phyloP scores from a whole-genome alignment of 352 stramenopile genomes.

The Phytophthora fragariaefolia region DNA sequence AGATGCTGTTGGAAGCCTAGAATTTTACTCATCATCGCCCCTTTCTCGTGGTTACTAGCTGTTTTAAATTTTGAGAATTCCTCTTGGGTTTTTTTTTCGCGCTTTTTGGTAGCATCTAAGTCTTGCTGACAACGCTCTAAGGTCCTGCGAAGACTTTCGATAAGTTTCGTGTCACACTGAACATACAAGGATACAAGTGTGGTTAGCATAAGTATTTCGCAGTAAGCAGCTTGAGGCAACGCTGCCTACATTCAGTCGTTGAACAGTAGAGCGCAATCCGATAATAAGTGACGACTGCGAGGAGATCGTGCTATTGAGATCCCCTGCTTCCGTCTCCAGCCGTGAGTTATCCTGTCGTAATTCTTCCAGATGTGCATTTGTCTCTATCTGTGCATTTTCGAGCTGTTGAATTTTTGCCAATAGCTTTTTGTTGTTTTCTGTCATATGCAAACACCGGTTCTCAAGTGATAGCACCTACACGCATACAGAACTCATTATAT shows the following conservation, averaged over 20 bases:
- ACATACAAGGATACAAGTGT: background rate
- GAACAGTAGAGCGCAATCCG: conserved; percentile 59
- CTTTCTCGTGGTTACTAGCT: conserved; percentile 54
- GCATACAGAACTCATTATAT: background rate
- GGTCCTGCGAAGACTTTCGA: conserved; percentile 50
- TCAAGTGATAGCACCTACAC: conserved; percentile 64
- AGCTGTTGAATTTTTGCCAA: conserved; percentile 69
- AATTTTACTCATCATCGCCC: conserved; percentile 63
- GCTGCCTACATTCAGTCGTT: conserved; percentile 52
- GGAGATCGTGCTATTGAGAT: conserved; percentile 52
- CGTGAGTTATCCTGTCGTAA: conserved; percentile 53
- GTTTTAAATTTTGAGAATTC: conserved; percentile 53
- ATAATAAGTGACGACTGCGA: conserved; percentile 70
- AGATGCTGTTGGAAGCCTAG: conserved; percentile 61
- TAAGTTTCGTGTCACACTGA: conserved; percentile 59
- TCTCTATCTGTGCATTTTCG: conserved; percentile 57
- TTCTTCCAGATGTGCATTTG: conserved; percentile 37
- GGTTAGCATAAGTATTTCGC: conserved; percentile 6
- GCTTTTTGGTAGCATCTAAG: conserved; percentile 50
- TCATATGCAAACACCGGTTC: conserved; percentile 61
- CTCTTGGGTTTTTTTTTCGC: conserved; percentile 62
- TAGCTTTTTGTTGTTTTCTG: conserved; percentile 78
- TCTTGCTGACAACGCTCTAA: conserved; percentile 59
- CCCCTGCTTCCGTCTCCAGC: conserved; percentile 46
- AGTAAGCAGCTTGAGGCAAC: background rate